Conservation (phyloP, 2,329 filamentous ascomycete genomes). For the Rugonectria rugulosa region DNA sequence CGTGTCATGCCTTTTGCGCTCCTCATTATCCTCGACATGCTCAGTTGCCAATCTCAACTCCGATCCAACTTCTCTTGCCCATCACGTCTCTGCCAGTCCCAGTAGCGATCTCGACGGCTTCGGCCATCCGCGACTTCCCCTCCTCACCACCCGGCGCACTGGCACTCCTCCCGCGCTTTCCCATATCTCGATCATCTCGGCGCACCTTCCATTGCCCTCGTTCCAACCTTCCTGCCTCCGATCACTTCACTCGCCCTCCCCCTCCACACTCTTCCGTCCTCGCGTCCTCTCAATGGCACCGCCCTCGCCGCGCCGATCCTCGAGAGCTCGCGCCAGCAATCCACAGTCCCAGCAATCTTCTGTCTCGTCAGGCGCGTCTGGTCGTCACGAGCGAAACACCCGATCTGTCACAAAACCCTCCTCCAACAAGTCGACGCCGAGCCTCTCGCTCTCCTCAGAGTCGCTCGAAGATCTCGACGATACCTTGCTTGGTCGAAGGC, state of each 20-base stretch:
- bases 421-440: constrained; percentile 79
- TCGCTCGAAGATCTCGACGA: constrained; percentile 73
- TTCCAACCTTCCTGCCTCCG: constrained; percentile 15
- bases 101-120: constrained; percentile 34
- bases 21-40: constrained; percentile 36
- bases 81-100: constrained; percentile 29
- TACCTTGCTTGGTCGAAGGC: constrained; percentile 76
- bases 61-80: constrained; percentile 32
- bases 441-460: constrained; percentile 75
- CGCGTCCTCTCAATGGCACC: constrained; percentile 61
- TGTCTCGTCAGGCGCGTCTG: constrained; percentile 80
- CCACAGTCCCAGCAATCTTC: constrained; percentile 80
- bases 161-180: constrained; percentile 31
- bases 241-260: constrained; percentile 12
- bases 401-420: constrained; percentile 75
- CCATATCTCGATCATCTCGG: constrained; percentile 12
- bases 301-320: constrained; percentile 83
- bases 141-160: constrained; percentile 23
- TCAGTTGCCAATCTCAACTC: constrained; percentile 36
- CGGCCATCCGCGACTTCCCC: constrained; percentile 21
- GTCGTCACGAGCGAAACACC: constrained; percentile 76
- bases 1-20: constrained; percentile 33
- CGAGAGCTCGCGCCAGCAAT: constrained; percentile 84
- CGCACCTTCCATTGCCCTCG: constrained; percentile 5
- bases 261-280: constrained; percentile 28